Conservation (phyloP, 1,139 yeast species). For the Candida anutae region DNA sequence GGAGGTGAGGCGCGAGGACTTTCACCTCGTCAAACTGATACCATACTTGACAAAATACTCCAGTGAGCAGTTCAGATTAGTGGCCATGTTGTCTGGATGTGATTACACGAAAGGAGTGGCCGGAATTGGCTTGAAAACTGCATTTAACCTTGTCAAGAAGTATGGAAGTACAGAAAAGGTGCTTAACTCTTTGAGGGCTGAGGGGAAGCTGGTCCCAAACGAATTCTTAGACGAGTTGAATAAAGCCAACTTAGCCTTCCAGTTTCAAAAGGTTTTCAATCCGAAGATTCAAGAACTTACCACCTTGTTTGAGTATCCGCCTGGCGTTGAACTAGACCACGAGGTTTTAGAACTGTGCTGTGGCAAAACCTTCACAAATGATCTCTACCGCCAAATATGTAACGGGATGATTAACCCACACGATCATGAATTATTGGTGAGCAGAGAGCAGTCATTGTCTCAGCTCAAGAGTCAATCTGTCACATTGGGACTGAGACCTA, state of each 20-base stretch:
- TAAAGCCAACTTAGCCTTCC: conserved; percentile 75
- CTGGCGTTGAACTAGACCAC: conserved; percentile 18
- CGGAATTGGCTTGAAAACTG: conserved; percentile 74
- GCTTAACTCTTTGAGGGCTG: conserved; percentile 49
- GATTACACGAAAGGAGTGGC: conserved; percentile 88
- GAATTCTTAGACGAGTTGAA: conserved; percentile 53
- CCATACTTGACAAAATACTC: conserved; percentile 40
- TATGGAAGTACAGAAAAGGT: conserved; percentile 47
- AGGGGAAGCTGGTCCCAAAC: conserved; percentile 55
- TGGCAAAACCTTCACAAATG: conserved; percentile 45
- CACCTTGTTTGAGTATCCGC: conserved; percentile 54
- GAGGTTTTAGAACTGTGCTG: conserved; percentile 51
- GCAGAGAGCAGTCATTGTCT: conserved; percentile 36
- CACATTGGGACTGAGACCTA: conserved; percentile 1
- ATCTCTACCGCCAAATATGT: conserved; percentile 51
- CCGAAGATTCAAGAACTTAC: conserved; percentile 43
- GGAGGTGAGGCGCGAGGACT: conserved; percentile 53
- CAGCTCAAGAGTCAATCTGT: conserved; percentile 20
- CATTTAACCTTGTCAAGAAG: conserved; percentile 53
- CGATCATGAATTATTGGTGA: conserved; percentile 38
- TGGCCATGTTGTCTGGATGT: conserved; percentile 91
- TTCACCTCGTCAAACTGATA: conserved; percentile 36
- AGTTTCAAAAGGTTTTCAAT: conserved; percentile 78
- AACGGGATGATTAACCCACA: conserved; percentile 62
- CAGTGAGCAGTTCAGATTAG: conserved; percentile 55